Conservation (phyloP, 306 rosid species). For the Dalbergia oliveri region DNA sequence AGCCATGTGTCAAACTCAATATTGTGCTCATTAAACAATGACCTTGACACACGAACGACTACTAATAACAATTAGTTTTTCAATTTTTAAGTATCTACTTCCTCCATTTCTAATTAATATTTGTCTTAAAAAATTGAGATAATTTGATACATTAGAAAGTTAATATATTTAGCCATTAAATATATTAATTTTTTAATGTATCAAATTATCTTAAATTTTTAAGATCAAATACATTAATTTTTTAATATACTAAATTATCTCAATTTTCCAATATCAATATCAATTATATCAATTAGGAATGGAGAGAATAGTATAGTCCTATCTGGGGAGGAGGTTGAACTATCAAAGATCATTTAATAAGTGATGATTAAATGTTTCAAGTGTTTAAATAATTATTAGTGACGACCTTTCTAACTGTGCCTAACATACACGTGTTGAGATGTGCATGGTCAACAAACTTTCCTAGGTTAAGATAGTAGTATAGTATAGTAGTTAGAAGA, state of each 20-base stretch:
- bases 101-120: no score
- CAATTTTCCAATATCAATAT: no score
- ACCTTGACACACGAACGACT: not conserved
- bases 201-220: no score
- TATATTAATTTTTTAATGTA: no score
- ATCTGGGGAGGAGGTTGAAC: not conserved
- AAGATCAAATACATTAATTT: no score
- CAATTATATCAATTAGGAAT: no score
- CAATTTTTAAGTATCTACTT: not conserved
- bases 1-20: not conserved
- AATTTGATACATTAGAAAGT: no score
- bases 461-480: not conserved
- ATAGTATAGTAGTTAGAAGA: not conserved
- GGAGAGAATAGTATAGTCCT: no score
- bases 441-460: constrained; percentile 7
- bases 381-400: no score
- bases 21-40: not conserved
- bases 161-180: no score
- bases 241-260: no score
- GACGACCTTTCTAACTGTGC: not conserved
- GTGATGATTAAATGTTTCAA: not conserved
- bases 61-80: not conserved
- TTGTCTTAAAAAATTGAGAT: no score
- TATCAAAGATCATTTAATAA: not conserved
- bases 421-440: not conserved